A percentile compares a stretch with the other conserved stretches of the same genome.
phyloP scores from a whole-genome alignment of 129 eudicot species.

The Helianthus annuus region DNA sequence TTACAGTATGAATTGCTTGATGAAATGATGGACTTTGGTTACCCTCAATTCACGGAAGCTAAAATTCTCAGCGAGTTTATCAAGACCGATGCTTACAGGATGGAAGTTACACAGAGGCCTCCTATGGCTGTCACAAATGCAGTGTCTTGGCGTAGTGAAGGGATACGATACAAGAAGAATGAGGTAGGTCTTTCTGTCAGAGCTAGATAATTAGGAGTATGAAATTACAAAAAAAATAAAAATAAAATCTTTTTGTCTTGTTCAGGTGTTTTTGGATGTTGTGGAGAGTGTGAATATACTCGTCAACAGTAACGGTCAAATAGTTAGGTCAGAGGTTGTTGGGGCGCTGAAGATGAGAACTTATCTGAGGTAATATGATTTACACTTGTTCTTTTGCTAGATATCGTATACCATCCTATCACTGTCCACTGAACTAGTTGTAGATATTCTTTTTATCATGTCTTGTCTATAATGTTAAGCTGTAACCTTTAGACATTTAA shows the following conservation, averaged over 20 bases:
- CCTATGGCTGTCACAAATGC: slow-evolving; percentile 99
- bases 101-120: slow-evolving; percentile 98
- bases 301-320: slow-evolving; percentile 95
- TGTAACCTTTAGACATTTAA: background rate
- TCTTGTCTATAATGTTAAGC: background rate
- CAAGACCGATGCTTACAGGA: slow-evolving; percentile 96
- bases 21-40: slow-evolving; percentile 98
- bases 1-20: slow-evolving; percentile 94
- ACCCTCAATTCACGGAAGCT: slow-evolving; percentile 99
- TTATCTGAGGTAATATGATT: slow-evolving; percentile 67
- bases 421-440: slow-evolving; percentile 5
- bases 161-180: slow-evolving; percentile 87
- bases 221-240: background rate
- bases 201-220: background rate
- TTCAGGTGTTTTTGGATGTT: slow-evolving; percentile 97
- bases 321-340: slow-evolving; percentile 90
- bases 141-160: slow-evolving; percentile 99
- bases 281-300: slow-evolving; percentile 99
- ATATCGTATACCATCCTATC: background rate
- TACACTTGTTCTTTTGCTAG: background rate
- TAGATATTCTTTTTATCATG: slow-evolving; percentile 5
- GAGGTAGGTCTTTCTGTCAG: slow-evolving; percentile 50
- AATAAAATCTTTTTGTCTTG: slow-evolving; percentile 3
- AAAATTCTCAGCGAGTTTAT: slow-evolving; percentile 97
- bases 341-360: slow-evolving; percentile 99